A percentile compares a stretch with the other conserved stretches of the same genome.
Conservation (phyloP, 331 rosid genomes). For the Acacia pycnantha region DNA sequence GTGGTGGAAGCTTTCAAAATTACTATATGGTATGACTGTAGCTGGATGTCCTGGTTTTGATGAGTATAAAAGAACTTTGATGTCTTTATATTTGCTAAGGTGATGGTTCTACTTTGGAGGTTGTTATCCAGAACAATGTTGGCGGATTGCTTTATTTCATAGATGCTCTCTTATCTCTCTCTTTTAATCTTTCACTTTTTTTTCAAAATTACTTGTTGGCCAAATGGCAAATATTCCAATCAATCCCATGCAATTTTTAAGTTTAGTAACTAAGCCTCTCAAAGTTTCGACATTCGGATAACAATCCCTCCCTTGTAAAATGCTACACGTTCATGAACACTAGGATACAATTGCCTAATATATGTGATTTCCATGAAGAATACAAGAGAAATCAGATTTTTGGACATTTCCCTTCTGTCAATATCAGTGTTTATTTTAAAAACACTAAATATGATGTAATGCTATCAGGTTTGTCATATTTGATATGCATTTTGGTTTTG, state of each 20-base stretch:
- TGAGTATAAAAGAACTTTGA: conserved; percentile 5
- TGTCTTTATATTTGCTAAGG: conserved; percentile 15
- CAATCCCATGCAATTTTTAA: not conserved
- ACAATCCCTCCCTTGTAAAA: not conserved
- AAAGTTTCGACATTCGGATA: not conserved
- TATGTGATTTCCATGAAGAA: not conserved
- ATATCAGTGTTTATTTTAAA: conserved; percentile 7
- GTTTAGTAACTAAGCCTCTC: not conserved
- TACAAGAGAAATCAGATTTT: not conserved
- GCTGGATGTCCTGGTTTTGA: conserved; percentile 9
- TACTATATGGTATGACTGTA: conserved; percentile 79
- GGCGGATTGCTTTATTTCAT: conserved; percentile 2
- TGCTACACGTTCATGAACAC: not conserved
- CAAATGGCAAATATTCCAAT: not conserved
- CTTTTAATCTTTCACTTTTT: not conserved
- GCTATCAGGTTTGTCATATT: conserved; percentile 12
- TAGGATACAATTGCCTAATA: not conserved
- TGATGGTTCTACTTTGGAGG: conserved; percentile 17
- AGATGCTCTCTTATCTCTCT: conserved; percentile 8
- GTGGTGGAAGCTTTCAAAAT: conserved; percentile 96
- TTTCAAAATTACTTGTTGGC: not conserved
- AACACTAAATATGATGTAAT: not conserved
- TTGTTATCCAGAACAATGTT: conserved; percentile 10
- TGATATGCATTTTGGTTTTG: conserved; percentile 15
- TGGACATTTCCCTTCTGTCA: conserved; percentile 17